These are phyloP conservation scores for Aspergillus mulundensis DNA, from an alignment of 495 filamentous ascomycete species.

Conservation along the genomic window DNA sequence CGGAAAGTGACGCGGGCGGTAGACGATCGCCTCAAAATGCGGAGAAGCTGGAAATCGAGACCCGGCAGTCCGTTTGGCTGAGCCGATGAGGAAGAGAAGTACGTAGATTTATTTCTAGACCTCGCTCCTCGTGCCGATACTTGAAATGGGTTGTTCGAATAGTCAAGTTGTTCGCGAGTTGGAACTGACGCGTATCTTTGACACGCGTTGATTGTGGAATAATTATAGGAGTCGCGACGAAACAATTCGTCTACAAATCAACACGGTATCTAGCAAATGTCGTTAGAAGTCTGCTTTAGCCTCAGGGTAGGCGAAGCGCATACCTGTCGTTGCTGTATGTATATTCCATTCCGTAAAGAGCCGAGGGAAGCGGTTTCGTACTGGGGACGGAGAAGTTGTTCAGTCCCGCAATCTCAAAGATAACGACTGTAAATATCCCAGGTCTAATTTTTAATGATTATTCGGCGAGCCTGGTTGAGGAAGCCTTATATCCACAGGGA, in stretches of 20 bases:
- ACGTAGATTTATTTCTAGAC: background rate
- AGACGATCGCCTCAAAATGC: slow-evolving; percentile 11
- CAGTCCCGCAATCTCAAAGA: background rate
- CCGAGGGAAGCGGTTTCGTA: background rate
- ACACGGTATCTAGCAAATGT: background rate
- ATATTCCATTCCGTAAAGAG: background rate
- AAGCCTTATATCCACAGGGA: background rate
- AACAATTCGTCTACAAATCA: background rate
- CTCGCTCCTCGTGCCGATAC: too few relatives aligned
- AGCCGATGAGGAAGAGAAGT: background rate
- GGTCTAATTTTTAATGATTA: background rate
- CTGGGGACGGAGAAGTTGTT: background rate
- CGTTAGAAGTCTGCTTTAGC: background rate
- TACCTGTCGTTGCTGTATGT: background rate
- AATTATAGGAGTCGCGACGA: background rate
- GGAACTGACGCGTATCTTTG: background rate
- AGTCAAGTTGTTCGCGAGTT: background rate
- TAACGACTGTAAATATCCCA: background rate
- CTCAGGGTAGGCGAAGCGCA: background rate
- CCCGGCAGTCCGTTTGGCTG: background rate
- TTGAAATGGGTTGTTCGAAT: background rate
- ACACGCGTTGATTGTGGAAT: background rate
- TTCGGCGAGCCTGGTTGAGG: background rate
- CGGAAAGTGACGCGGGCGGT: slow-evolving; percentile 10
- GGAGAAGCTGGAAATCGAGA: slow-evolving; percentile 10